phyloP scores from a whole-genome alignment of 345 rosid species.

The Corchorus capsularis region DNA sequence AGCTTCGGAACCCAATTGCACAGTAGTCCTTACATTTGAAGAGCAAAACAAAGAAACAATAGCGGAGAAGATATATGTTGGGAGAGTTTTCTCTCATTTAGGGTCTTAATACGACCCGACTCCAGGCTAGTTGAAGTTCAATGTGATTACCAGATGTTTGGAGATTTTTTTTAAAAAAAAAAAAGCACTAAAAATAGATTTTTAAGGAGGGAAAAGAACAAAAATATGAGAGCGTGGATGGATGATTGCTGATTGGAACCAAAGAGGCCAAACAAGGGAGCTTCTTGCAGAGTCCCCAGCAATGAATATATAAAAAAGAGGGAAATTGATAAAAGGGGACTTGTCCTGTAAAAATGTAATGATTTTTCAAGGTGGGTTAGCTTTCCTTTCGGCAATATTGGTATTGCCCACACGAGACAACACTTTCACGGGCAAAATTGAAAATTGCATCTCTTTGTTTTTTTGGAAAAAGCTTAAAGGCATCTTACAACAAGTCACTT shows the following conservation, averaged over 20 bases:
- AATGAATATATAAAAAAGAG: slow-evolving; percentile 17
- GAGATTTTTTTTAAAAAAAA: too few relatives aligned
- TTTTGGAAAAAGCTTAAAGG: slow-evolving; percentile 34
- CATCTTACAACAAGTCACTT: slow-evolving; percentile 20
- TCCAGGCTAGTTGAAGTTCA: too few relatives aligned
- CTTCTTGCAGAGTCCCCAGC: neutral
- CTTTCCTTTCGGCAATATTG: slow-evolving; percentile 26
- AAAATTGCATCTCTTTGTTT: slow-evolving; percentile 31
- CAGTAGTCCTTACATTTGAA: too few relatives aligned
- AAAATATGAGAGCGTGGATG: neutral
- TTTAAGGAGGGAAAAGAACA: neutral
- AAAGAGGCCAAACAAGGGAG: neutral
- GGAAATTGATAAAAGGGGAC: neutral
- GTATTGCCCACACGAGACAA: slow-evolving; percentile 30
- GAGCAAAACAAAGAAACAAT: too few relatives aligned
- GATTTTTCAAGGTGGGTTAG: slow-evolving; percentile 29
- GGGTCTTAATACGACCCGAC: too few relatives aligned
- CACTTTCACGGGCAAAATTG: slow-evolving; percentile 43
- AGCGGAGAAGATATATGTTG: too few relatives aligned
- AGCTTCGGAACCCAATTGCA: too few relatives aligned
- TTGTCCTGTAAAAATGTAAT: slow-evolving; percentile 10
- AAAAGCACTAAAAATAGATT: neutral
- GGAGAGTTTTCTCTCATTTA: too few relatives aligned
- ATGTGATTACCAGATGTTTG: too few relatives aligned
- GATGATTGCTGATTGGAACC: slow-evolving; percentile 16